A percentile compares a stretch with the other conserved stretches of the same genome.
Evolutionary conservation across 192 early-diverging fungal genomes (phyloP).

Genomic region (Podila minutissima): DNA sequence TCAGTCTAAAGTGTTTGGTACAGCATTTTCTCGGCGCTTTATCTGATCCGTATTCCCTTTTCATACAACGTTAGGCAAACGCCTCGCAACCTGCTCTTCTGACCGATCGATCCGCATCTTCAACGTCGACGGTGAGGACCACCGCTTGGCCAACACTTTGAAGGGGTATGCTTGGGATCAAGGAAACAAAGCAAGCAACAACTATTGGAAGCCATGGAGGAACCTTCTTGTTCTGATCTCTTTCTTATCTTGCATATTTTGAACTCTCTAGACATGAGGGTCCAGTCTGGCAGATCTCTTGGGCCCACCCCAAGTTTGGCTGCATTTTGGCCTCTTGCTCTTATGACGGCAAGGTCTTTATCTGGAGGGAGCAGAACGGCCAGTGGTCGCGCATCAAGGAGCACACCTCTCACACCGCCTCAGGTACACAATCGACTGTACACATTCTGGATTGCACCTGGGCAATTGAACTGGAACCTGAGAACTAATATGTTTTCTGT

Average conservation of each 20-base stretch:
- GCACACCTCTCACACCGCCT: slow-evolving; percentile 87
- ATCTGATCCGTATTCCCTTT: neutral
- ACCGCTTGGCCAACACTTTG: slow-evolving; percentile 73
- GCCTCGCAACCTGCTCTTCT: slow-evolving; percentile 97
- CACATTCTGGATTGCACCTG: neutral
- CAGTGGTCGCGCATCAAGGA: slow-evolving; percentile 86
- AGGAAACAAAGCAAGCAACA: neutral
- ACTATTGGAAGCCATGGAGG: neutral
- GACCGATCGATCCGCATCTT: slow-evolving; percentile 95
- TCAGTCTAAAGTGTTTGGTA: neutral
- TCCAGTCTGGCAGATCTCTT: slow-evolving; percentile 99
- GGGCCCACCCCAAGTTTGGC: slow-evolving; percentile 99
- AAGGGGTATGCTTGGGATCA: slow-evolving; percentile 64
- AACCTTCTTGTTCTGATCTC: neutral
- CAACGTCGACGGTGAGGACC: slow-evolving; percentile 82
- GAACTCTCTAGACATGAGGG: slow-evolving; percentile 82
- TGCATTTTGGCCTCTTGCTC: slow-evolving; percentile 95
- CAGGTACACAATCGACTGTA: slow-evolving; percentile 63
- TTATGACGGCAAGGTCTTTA: slow-evolving; percentile 94
- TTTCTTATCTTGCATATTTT: neutral
- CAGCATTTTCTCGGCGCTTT: neutral
- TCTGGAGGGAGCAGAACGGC: slow-evolving; percentile 95
- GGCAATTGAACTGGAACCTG: neutral
- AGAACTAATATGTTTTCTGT: neutral
- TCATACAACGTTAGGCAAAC: slow-evolving; percentile 73